Evolutionary conservation across 768 basidiomycete genomes (phyloP).

Genomic region (Mycena alexandri): DNA sequence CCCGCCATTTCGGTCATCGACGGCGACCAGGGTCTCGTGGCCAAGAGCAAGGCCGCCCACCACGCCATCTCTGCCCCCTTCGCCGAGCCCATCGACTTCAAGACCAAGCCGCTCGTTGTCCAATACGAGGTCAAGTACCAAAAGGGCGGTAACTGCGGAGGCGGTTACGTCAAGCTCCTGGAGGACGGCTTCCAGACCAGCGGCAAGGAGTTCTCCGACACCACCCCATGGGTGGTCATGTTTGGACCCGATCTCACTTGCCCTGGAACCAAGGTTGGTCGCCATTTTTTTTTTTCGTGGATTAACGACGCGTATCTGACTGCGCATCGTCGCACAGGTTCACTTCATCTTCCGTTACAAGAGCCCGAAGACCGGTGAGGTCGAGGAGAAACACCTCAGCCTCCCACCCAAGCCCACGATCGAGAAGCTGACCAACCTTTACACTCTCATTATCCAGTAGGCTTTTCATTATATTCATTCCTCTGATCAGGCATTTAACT

Average conservation of each 20-base stretch:
- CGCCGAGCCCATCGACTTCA: conserved; percentile 80
- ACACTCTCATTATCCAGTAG: conserved; percentile 93
- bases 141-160: conserved; percentile 98
- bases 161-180: conserved; percentile 97
- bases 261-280: conserved; percentile 86
- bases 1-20: conserved; percentile 80
- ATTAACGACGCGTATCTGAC: conserved; percentile 14
- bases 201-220: conserved; percentile 93
- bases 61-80: conserved; percentile 99
- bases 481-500: background rate
- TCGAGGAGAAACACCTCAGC: conserved; percentile 96
- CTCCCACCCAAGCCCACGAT: conserved; percentile 86
- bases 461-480: conserved; percentile 46
- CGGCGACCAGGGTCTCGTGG: conserved; percentile 93
- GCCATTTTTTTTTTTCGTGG: background rate
- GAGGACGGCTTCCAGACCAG: conserved; percentile 94
- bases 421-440: conserved; percentile 92
- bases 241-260: conserved; percentile 97
- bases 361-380: conserved; percentile 92
- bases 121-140: conserved; percentile 99
- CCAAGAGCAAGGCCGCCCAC: conserved; percentile 97
- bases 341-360: conserved; percentile 99
- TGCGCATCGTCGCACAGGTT: conserved; percentile 60
- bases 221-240: conserved; percentile 96
- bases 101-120: conserved; percentile 88